phyloP scores from a whole-genome alignment of 768 basidiomycete genomes.

The Leccinum incarnatum region DNA sequence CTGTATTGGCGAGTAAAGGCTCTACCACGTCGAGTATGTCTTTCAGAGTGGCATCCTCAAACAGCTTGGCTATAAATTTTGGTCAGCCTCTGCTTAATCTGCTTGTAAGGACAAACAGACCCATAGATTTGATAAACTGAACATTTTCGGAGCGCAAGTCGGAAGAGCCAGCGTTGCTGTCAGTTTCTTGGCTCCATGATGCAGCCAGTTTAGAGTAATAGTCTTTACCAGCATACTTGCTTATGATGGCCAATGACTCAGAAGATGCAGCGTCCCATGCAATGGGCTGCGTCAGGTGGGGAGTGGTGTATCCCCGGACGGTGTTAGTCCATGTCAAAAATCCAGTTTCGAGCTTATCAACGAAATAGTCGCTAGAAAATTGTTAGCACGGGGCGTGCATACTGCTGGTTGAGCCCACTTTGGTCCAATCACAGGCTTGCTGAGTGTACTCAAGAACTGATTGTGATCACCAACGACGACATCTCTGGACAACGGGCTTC shows the following conservation, averaged over 20 bases:
- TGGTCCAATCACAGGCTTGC: slow-evolving; percentile 36
- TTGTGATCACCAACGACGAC: slow-evolving; percentile 47
- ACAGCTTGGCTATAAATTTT: slow-evolving; percentile 57
- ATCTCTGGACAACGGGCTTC: slow-evolving; percentile 52
- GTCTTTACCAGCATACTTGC: slow-evolving; percentile 41
- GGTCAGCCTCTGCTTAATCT: slow-evolving; percentile 38
- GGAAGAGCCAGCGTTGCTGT: slow-evolving; percentile 46
- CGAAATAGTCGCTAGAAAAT: slow-evolving; percentile 44
- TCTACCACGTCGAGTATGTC: slow-evolving; percentile 56
- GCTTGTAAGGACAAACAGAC: slow-evolving; percentile 36
- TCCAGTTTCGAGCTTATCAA: slow-evolving; percentile 76
- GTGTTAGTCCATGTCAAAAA: slow-evolving; percentile 71
- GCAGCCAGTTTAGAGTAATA: slow-evolving; percentile 61
- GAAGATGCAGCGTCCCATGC: slow-evolving; percentile 57
- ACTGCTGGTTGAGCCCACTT: slow-evolving; percentile 30
- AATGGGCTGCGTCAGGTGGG: slow-evolving; percentile 30
- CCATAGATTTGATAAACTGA: slow-evolving; percentile 47
- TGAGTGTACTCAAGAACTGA: slow-evolving; percentile 49
- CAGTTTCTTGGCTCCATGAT: slow-evolving; percentile 83
- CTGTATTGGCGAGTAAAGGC: slow-evolving; percentile 56
- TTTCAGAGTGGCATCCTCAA: slow-evolving; percentile 51
- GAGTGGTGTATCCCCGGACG: slow-evolving; percentile 57
- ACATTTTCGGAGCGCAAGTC: slow-evolving; percentile 58
- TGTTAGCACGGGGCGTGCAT: background rate
- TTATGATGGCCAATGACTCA: slow-evolving; percentile 51